Conservation (phyloP, 495 filamentous ascomycete species). For the Jackrogersella minutella region DNA sequence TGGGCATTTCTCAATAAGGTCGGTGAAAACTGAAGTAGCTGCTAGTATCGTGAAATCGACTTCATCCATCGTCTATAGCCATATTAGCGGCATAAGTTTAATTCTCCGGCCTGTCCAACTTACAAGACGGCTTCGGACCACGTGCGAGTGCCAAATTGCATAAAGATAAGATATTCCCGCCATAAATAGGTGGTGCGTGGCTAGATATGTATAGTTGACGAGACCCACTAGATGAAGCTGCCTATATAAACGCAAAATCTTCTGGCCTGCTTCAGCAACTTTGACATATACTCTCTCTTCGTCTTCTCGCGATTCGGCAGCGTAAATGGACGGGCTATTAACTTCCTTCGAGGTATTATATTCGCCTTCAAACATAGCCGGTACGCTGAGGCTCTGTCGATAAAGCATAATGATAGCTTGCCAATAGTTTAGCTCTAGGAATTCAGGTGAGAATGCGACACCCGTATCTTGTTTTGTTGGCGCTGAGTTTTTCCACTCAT, state of each 20-base stretch:
- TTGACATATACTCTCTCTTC: constrained; percentile 92
- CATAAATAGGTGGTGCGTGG: constrained; percentile 98
- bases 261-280: constrained; percentile 93
- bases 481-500: constrained; percentile 85
- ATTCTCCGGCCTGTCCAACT: constrained; percentile 43
- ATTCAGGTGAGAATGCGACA: constrained; percentile 84
- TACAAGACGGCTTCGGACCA: constrained; percentile 84
- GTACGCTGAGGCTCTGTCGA: constrained; percentile 88
- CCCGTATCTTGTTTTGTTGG: constrained; percentile 80
- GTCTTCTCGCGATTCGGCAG: constrained; percentile 72
- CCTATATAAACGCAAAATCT: constrained; percentile 87
- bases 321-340: constrained; percentile 55
- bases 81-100: constrained; percentile 42
- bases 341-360: constrained; percentile 69
- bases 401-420: constrained; percentile 98
- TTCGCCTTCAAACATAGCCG: constrained; percentile 81
- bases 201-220: constrained; percentile 95
- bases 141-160: constrained; percentile 94
- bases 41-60: constrained; percentile 95
- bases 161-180: constrained; percentile 96
- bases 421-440: constrained; percentile 96
- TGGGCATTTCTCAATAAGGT: constrained; percentile 61
- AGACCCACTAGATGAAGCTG: constrained; percentile 86
- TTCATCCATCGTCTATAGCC: constrained; percentile 82
- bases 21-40: constrained; percentile 73